Evolutionary conservation across 257 asterid genomes (phyloP).

Genomic region (Anisodus acutangulus): DNA sequence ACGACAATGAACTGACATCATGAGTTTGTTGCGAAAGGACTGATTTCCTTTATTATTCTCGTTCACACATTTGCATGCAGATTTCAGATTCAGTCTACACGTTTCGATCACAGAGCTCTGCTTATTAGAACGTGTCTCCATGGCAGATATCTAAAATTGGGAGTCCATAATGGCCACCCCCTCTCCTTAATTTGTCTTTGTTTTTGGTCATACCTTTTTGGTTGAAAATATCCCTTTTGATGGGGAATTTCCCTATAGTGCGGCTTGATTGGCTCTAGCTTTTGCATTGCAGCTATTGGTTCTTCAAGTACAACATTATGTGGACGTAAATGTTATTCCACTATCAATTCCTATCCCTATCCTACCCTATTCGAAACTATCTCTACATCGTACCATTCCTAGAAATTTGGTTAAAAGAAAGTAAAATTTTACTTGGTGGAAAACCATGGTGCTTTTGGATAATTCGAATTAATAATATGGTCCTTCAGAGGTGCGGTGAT

Average conservation of each 20-base stretch:
- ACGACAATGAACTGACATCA: neutral
- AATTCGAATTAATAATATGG: neutral
- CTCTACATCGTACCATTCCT: neutral
- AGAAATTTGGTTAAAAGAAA: neutral
- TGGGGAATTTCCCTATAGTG: neutral
- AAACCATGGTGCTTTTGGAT: neutral
- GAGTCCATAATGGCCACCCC: neutral
- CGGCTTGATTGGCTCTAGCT: neutral
- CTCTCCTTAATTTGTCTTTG: neutral
- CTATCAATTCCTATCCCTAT: neutral
- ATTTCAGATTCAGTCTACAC: neutral
- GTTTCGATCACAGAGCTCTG: neutral
- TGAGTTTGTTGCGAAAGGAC: neutral
- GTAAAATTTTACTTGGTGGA: neutral
- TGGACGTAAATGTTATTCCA: neutral
- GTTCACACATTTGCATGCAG: conserved; percentile 14
- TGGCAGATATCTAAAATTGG: neutral
- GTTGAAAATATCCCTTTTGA: neutral
- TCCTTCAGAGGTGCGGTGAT: neutral
- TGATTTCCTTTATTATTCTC: neutral
- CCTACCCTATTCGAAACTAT: neutral
- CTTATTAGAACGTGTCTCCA: neutral
- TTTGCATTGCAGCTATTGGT: neutral
- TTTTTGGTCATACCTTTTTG: neutral
- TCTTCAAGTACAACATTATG: neutral